Evolutionary conservation across 352 stramenopile genomes (phyloP).

Genomic region (Phytophthora brassicae): DNA sequence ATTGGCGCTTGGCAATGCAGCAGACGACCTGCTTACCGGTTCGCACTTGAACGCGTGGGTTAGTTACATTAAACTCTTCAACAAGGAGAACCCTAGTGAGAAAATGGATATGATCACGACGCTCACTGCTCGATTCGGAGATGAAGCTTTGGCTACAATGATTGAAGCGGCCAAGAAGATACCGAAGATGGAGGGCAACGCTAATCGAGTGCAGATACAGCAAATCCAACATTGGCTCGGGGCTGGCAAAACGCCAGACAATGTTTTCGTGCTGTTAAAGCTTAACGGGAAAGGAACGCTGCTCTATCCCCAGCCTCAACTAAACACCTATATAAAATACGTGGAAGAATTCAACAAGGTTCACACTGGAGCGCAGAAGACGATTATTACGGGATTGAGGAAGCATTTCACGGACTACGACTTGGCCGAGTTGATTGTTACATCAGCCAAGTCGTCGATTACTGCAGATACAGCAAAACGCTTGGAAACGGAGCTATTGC

Average conservation of each 20-base stretch:
- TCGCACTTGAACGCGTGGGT: constrained; percentile 8
- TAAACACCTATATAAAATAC: neutral
- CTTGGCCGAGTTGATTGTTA: neutral
- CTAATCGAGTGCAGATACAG: neutral
- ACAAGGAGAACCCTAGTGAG: constrained; percentile 5
- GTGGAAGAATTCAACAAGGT: neutral
- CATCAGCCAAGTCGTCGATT: neutral
- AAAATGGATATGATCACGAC: constrained; percentile 10
- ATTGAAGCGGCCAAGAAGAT: constrained; percentile 12
- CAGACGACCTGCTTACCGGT: neutral
- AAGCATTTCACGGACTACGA: neutral
- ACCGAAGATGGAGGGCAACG: neutral
- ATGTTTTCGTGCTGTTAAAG: neutral
- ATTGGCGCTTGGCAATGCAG: constrained; percentile 8
- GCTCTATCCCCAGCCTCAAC: constrained; percentile 4
- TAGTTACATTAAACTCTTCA: constrained; percentile 18
- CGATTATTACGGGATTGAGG: neutral
- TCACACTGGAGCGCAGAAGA: neutral
- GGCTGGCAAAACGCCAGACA: neutral
- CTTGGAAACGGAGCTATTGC: constrained; percentile 12
- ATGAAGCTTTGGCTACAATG: constrained; percentile 15
- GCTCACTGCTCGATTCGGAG: constrained; percentile 4
- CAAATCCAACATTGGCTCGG: neutral
- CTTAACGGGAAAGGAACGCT: neutral
- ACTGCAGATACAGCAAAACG: constrained; percentile 7